These are phyloP conservation scores for Barnettozyma siamensis DNA, from an alignment of 805 yeast species.

Conservation along the genomic window DNA sequence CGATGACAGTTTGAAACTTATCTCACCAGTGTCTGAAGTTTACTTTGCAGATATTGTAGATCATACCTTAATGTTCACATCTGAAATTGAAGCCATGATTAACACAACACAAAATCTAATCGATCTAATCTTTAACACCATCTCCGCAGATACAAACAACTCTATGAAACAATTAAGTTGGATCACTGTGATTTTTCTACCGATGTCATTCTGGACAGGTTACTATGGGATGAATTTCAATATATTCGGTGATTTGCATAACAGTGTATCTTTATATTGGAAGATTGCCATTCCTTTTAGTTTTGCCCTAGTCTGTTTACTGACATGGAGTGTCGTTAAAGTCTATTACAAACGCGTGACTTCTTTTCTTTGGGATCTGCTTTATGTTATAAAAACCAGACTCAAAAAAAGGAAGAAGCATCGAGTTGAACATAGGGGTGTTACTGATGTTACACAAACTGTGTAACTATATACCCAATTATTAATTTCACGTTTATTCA, in stretches of 20 bases:
- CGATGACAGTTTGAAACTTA: constrained; percentile 15
- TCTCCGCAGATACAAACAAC: constrained; percentile 48
- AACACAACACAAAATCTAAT: constrained; percentile 45
- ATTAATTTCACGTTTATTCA: background rate
- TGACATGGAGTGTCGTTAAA: constrained; percentile 28
- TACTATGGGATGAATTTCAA: constrained; percentile 47
- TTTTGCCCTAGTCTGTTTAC: constrained; percentile 28
- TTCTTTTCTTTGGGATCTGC: constrained; percentile 2
- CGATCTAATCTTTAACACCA: constrained; percentile 50
- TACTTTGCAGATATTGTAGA: constrained; percentile 53
- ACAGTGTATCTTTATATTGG: constrained; percentile 27
- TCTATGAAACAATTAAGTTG: constrained; percentile 50
- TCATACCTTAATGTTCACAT: constrained; percentile 45
- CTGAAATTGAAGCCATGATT: constrained; percentile 50
- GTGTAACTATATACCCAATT: too few species aligned
- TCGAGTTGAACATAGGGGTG: too few species aligned
- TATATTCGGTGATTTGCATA: constrained; percentile 29
- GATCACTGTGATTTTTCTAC: constrained; percentile 53
- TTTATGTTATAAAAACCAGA: background rate
- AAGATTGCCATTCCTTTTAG: constrained; percentile 33
- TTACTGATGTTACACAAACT: too few species aligned
- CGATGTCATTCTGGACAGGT: constrained; percentile 55
- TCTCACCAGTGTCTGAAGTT: constrained; percentile 39
- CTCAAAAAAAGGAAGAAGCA: background rate
- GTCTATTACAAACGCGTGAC: constrained; percentile 8